Evolutionary conservation across 2,329 filamentous ascomycete genomes (phyloP), one percentile per base, ranked within the genome.

Genomic region (Arthroderma uncinatum): DNA sequence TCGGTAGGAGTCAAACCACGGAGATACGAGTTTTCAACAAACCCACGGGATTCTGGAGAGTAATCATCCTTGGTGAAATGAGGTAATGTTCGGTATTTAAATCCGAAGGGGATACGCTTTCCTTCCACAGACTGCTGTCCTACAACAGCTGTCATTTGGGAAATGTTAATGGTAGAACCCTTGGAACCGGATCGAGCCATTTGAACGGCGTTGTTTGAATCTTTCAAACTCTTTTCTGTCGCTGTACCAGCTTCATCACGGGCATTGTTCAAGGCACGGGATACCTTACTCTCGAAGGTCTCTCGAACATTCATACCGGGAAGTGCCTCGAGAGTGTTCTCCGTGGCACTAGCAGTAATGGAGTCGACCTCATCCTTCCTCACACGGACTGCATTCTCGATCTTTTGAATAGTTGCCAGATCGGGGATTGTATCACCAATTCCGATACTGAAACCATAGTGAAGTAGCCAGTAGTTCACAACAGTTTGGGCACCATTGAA

Each of bases 61-160:
- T 97, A 98, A 71, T 98, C 94, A 66, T 98, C 94, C 78, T 98
- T 98, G 63, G 93, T 95, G 74, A 98, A 98, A 73, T 98, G 93
- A 2, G 93, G 93, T 59, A 98, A 77, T 0, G 93, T 95, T 55
- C 93, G 85, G 71, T 98, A 97, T 71, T 97, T 96, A 83, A 98
- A 98, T 21, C 94, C 93, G 68, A 96, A 98, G 0, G 93, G 93
- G 76, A 98, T 95, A 78, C 93, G 93, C 75, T 95, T 95, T 67
- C 93, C 94, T 76, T 98, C 93, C 7, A 98, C 90, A 62, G 94
- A 95, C 71, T 98, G 94, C 71, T 98, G 93, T 63, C 94, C 93
- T 59, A 99, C 94, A 62, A 97, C 82, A 25, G 93, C 93, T 61
- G 91, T 94, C 93, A 99, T 98, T 74, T 99, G 93, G 14, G 94